Base-by-base conservation (phyloP, 179 eudicot genomes). In the Spinacia oleracea region DNA sequence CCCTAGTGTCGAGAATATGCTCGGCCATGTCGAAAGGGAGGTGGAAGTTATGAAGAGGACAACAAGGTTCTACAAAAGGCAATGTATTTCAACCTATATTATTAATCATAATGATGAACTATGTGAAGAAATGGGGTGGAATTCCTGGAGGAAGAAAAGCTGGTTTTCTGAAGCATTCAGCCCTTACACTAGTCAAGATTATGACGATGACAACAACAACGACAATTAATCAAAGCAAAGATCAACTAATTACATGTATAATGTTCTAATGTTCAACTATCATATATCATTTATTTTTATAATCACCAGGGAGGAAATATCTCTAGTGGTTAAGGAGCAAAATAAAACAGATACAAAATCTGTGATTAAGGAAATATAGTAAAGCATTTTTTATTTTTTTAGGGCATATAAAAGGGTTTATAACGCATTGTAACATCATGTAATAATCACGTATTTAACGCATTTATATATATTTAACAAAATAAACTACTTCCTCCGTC, bases 111-210 rank as follows among this genome's bases (percentile, higher is more conserved):
- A 84, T 35, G 97, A 96, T 73, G 93, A 91, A 59, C 85, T 91
- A 9, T 96, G 97, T 69, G 86, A 91, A 78, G 97, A 93, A 60
- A 96, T 96, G 97, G 99, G 99, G 0, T 91, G 92, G 97, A 82
- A 15, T 23, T 87, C 92, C 4, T 96, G 97, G 96, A 88, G 99
- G 89, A 96, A 90, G 90, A 86, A 85, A 6, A 90, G 21, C 59
- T 93, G 91, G 98, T 48, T 91, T 9, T 85, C 89, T 9, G 99
- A 93, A 81, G 95, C 91, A 59, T 89, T 96, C 69, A 89, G 91
- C 84, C 92, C 97, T 25, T 96, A 96, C 78, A 92, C 83, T 69
- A 93, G 99, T 76, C 96, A 86, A 80, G 97, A 93, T 75, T 93
- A 95, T 63, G 79, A 80, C 43, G 81, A 80, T 10, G 75, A 59